These are phyloP conservation scores for Mayamaea pseudoterrestris DNA, from an alignment of 108 stramenopile species.

Conservation along the genomic window DNA sequence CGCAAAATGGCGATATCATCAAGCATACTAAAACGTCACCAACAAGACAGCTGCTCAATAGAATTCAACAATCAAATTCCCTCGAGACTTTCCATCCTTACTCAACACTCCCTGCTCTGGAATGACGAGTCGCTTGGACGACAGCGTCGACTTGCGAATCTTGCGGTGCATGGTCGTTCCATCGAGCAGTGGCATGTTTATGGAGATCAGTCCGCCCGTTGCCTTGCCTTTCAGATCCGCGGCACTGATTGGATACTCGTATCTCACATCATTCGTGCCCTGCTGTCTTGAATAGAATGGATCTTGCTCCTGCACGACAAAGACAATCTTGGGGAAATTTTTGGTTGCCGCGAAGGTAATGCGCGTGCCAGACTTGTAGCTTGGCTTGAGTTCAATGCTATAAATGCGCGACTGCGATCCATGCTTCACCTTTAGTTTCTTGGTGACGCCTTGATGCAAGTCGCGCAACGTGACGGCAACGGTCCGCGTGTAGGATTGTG, in stretches of 20 bases:
- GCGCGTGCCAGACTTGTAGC: constrained; percentile 70
- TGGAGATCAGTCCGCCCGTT: too few species aligned
- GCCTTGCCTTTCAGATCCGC: too few species aligned
- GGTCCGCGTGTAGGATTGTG: constrained; percentile 17
- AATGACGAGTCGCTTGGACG: constrained; percentile 21
- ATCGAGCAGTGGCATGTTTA: constrained; percentile 1
- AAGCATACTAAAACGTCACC: too few species aligned
- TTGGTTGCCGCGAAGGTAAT: constrained; percentile 36
- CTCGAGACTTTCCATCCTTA: constrained; percentile 41
- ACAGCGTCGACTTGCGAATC: neutral
- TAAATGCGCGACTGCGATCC: constrained; percentile 31
- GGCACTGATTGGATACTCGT: neutral
- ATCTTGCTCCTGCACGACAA: constrained; percentile 56
- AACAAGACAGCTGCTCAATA: too few species aligned
- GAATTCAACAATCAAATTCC: constrained; percentile 59
- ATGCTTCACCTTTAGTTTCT: constrained; percentile 55
- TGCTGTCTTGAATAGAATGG: constrained; percentile 1
- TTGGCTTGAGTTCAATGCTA: constrained; percentile 39
- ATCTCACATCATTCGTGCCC: neutral
- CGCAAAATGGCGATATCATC: too few species aligned
- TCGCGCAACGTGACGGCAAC: constrained; percentile 54
- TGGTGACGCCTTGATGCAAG: constrained; percentile 44
- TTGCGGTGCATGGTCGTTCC: neutral
- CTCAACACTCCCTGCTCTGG: constrained; percentile 57
- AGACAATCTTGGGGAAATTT: constrained; percentile 47